Base-by-base conservation (phyloP, 2,329 filamentous ascomycete species). In the Magnaporthiopsis poae region DNA sequence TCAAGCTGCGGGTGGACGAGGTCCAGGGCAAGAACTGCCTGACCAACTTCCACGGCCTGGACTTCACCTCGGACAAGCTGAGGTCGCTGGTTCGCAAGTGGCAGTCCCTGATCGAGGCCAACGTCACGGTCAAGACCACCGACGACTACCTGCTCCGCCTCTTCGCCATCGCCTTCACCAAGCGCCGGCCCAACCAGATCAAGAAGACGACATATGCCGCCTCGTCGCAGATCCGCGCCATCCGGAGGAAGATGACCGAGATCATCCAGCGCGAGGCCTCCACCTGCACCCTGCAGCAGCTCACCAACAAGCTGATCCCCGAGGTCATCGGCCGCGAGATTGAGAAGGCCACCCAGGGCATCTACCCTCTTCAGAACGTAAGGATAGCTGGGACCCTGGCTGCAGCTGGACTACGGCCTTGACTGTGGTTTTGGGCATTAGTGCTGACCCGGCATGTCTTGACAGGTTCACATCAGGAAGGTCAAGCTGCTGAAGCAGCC, bases 61-160 rank as follows among this genome's bases (percentile, higher is more conserved):
- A 99, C 85, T 98, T 99, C 90, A 99, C 95, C 80, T 97, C 95
- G 75, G 95, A 99, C 89, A 99, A 99, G 88, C 90, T 99, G 76
- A 91, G 95, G 79, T 98, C 95, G 71, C 90, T 99, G 73, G 95
- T 99, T 76, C 93, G 95, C 85, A 99, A 99, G 87, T 99, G 95
- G 95, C 95, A 99, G 84, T 90, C 93, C 71, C 87, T 99, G 78
- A 98, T 99, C 75, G 95, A 99, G 88, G 95, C 95, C 86, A 99
- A 99, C 82, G 89, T 98, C 78, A 96, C 96, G 73, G 93, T 99
- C 86, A 98, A 98, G 91, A 98, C 95, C 76, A 98, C 95, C 80
- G 95, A 99, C 80, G 95, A 99, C 84, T 98, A 99, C 87, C 93
- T 98, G 80, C 88, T 99, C 83, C 92, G 95, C 77, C 89, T 99